Conservation (phyloP, 345 rosid species). For the Crucihimalaya himalaica region DNA sequence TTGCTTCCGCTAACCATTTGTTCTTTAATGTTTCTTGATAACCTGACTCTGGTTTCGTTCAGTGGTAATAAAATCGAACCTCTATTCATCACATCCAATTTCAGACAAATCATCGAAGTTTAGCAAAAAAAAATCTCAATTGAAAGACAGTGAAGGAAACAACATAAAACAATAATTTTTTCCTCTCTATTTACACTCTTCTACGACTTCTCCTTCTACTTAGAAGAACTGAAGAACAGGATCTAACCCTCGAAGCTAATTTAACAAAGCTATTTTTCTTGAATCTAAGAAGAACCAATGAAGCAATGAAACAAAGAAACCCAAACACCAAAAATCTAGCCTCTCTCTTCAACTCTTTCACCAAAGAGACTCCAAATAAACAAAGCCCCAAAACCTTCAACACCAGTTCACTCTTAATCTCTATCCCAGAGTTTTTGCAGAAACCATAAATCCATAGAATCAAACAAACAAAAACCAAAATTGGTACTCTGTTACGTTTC, state of each 20-base stretch:
- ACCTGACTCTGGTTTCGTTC: background rate
- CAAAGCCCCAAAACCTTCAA: conserved; percentile 28
- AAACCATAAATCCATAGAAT: conserved; percentile 32
- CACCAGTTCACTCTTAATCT: conserved; percentile 23
- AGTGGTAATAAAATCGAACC: background rate
- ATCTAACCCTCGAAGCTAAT: conserved; percentile 6
- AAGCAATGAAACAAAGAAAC: conserved; percentile 26
- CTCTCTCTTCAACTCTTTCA: conserved; percentile 25
- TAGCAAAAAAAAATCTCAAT: background rate
- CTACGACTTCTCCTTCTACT: conserved; percentile 17
- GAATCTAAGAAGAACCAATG: conserved; percentile 20
- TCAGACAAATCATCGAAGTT: background rate
- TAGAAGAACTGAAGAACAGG: conserved; percentile 20
- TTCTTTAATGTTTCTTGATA: conserved; percentile 7
- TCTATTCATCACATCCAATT: background rate
- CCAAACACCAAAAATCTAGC: conserved; percentile 19
- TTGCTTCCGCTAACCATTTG: conserved; percentile 21
- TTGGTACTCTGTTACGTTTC: conserved; percentile 34
- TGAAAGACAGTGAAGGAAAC: conserved; percentile 7
- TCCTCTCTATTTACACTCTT: conserved; percentile 3
- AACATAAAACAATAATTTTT: background rate
- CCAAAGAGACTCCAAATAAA: conserved; percentile 10
- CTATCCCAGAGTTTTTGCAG: conserved; percentile 26
- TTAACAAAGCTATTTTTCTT: conserved; percentile 8
- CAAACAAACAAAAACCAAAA: conserved; percentile 23